Evolutionary conservation across 495 filamentous ascomycete genomes (phyloP).

Genomic region (Xylaria longipes): DNA sequence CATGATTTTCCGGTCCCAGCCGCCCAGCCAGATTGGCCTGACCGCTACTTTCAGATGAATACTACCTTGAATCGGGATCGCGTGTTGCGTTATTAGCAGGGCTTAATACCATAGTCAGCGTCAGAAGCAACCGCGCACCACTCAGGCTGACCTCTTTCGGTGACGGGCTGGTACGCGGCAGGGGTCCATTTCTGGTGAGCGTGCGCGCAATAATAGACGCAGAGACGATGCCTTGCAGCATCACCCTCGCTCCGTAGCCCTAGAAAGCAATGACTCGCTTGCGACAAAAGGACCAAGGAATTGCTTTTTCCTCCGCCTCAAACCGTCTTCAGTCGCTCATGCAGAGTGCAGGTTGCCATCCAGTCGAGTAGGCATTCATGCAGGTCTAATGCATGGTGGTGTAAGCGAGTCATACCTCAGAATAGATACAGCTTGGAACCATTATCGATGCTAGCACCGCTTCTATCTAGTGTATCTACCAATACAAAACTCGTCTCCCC

Average conservation of each 20-base stretch:
- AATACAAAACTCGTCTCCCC: background rate
- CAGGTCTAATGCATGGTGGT: conserved; percentile 15
- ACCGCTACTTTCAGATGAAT: conserved; percentile 5
- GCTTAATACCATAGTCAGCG: conserved; percentile 1
- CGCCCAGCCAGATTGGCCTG: background rate
- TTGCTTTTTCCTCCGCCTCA: conserved; percentile 16
- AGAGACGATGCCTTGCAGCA: background rate
- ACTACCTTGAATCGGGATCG: background rate
- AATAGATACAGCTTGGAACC: conserved; percentile 3
- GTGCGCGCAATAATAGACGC: background rate
- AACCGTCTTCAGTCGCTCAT: conserved; percentile 6
- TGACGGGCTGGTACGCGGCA: background rate
- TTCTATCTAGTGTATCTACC: conserved; percentile 4
- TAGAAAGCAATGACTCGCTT: background rate
- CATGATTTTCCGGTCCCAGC: background rate
- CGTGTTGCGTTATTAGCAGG: background rate
- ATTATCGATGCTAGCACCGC: conserved; percentile 7
- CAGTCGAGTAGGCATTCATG: conserved; percentile 12
- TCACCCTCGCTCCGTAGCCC: background rate
- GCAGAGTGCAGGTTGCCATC: background rate
- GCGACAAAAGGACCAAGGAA: background rate
- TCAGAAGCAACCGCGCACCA: background rate
- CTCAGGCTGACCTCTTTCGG: background rate
- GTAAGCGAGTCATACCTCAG: conserved; percentile 23
- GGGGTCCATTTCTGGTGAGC: background rate